Percentiles rank a stretch among this genome's conserved stretches.
Evolutionary conservation across 2,329 filamentous ascomycete species (phyloP).

Genomic region (Penicillium olsonii): DNA sequence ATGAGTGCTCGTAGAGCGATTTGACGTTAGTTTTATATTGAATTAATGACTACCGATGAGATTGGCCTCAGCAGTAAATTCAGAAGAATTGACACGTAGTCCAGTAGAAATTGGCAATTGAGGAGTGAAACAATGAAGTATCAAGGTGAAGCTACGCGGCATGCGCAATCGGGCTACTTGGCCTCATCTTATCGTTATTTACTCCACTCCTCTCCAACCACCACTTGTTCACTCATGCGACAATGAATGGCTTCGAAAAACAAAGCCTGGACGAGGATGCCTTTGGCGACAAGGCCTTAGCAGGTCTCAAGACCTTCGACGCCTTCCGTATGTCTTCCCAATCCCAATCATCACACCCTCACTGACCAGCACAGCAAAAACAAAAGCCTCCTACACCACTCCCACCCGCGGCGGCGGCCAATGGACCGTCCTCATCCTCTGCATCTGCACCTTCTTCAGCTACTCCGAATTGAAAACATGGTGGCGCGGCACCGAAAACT

Average conservation of each 20-base stretch:
- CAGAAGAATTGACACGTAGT: neutral
- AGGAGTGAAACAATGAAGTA: neutral
- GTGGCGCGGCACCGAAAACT: conserved; percentile 80
- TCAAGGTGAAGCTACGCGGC: conserved; percentile 9
- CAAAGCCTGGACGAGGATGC: conserved; percentile 72
- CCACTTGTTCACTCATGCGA: conserved; percentile 15
- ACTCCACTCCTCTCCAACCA: conserved; percentile 21
- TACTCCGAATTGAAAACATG: conserved; percentile 77
- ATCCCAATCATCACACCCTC: neutral
- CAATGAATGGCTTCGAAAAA: conserved; percentile 78
- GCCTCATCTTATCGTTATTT: conserved; percentile 30
- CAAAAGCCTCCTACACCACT: conserved; percentile 88
- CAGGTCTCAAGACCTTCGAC: conserved; percentile 80
- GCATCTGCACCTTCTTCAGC: conserved; percentile 73
- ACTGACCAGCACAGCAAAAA: conserved; percentile 68
- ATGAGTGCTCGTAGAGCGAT: conserved; percentile 22
- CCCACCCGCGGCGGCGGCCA: conserved; percentile 84
- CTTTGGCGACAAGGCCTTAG: conserved; percentile 70
- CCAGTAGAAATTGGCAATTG: too few relatives aligned
- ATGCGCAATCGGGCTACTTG: conserved; percentile 27
- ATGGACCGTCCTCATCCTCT: conserved; percentile 82
- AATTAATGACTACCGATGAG: conserved; percentile 10
- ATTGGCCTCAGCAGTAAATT: neutral
- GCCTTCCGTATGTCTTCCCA: conserved; percentile 75
- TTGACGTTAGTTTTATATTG: conserved; percentile 6